Evolutionary conservation across 148 eudicot species (phyloP), one percentile per base, ranked within the genome.

Genomic region (Pouteria glomerata): DNA sequence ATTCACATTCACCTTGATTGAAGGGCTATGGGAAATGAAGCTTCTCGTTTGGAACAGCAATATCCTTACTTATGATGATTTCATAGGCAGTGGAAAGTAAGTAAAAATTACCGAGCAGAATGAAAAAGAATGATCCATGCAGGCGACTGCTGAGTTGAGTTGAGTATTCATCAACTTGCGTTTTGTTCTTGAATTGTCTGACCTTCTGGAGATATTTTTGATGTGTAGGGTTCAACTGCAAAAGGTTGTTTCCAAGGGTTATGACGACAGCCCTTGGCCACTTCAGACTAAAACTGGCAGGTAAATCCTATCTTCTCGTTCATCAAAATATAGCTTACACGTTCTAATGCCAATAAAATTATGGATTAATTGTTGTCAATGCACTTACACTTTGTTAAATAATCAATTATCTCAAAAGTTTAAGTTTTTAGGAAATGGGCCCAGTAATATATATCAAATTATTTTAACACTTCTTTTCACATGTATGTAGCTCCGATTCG

Each of bases 31-130:
- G 45, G 96, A 91, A 75, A 60, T 95, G 39, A 78, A 71, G 66
- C 84, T 88, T 63, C 78, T 72, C 16, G 97, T 95, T 12, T 89
- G 90, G 92, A 95, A 95, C 73, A 95, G 97, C 87, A 91, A 95
- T 80, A 88, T 92, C 10, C 26, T 95, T 57, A 79, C 86, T 42
- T 71, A 45, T 37, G 97, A 95, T 42, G 97, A 89, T 74, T 87
- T 83, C 76, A 91, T 95, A n/a, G 99, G 99, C 72, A 85, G 87
- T 21, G 97, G 96, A 91, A 89, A 82, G 99, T 95, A 85, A 83
- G 73, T 57, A 19, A 41, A 72, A 68, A 33, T 14, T 24, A 35
- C 59, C 57, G 35, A n/a, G n/a, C n/a, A n/a, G n/a, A n/a, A n/a
- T n/a, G n/a, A n/a, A n/a, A n/a, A n/a, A n/a, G n/a, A n/a, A n/a